Conservation (phyloP, 1,284 basidiomycete species). For the Flammula alnicola region DNA sequence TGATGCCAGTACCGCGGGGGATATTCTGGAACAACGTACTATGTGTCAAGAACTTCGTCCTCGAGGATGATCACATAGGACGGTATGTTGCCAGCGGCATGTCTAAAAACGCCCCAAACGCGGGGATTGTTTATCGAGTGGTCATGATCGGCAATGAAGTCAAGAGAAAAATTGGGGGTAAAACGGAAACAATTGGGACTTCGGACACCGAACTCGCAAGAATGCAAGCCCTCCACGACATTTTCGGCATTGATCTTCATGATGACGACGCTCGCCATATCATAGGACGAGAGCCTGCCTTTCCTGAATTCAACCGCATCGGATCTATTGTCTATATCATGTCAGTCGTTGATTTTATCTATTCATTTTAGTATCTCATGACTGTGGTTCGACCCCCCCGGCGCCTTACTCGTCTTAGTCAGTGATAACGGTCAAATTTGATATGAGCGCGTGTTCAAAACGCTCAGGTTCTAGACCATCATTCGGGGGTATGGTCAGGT, state of each 20-base stretch:
- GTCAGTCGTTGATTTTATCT: no score
- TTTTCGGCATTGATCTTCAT: constrained; percentile 28
- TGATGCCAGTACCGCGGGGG: constrained; percentile 21
- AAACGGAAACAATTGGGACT: constrained; percentile 29
- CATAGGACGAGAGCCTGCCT: neutral
- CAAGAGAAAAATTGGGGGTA: constrained; percentile 30
- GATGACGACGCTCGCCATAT: neutral
- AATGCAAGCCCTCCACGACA: constrained; percentile 34
- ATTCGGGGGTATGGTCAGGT: no score
- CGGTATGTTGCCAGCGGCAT: no score
- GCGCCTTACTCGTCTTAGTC: no score
- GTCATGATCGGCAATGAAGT: constrained; percentile 34
- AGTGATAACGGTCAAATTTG: no score
- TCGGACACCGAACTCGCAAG: constrained; percentile 37
- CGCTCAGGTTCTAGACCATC: no score
- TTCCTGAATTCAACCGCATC: no score
- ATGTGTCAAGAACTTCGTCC: constrained; percentile 31
- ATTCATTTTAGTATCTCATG: no score
- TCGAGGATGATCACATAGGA: constrained; percentile 29
- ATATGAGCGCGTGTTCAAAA: no score
- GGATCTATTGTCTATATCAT: no score
- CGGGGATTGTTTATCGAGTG: constrained; percentile 32
- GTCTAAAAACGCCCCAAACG: constrained; percentile 7
- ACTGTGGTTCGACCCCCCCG: no score
- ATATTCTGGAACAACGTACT: constrained; percentile 38